Base-by-base conservation (phyloP, 140 eudicot species). In the Bidens hawaiensis region DNA sequence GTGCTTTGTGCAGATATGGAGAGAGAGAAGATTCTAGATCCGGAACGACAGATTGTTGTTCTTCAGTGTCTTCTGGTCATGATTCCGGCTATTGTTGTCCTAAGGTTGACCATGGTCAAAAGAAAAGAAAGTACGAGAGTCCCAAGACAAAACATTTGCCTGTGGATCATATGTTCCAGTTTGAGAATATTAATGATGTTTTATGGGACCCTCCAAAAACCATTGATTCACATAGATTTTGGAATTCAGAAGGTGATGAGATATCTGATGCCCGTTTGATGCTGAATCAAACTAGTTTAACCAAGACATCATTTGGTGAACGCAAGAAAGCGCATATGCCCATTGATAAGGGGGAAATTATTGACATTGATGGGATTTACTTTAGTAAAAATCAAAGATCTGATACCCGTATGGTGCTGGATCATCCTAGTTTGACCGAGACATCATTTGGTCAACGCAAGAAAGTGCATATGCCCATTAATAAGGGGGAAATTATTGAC, bases 21-120 rank as follows among this genome's bases (percentile, higher is more conserved):
- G 94, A 88, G 80, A 82, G 82, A 9, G 99, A 94, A 73, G 96
- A 85, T 77, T 83, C 90, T 31, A 85, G 74, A 80, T 94, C 99
- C 41, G 95, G 88, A 60, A 72, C 70, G 81, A 94, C 99, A 25
- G 95, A 85, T 47, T 83, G 97, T 77, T 93, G 95, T 60, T 93
- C 99, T 28, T 94, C 97, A 41, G 88, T 85, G 47, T 94, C 95
- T 58, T 86, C 91, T 34, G 78, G 85, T 68, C 94, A 89, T 27
- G 89, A 83, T 57, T 83, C 90, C 0, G 89, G 71, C 33, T 67
- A 70, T 50, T 60, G 73, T 73, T 79, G 67, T 30, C 67, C 45
- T 53, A 83, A 81, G 65, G 46, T 48, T 38, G 85, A 27, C 58
- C 63, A 75, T 53, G 88, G 63, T 47, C 68, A 42, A 60, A 85